Conservation (phyloP, 352 stramenopile genomes). For the Globisporangium paddicum region DNA sequence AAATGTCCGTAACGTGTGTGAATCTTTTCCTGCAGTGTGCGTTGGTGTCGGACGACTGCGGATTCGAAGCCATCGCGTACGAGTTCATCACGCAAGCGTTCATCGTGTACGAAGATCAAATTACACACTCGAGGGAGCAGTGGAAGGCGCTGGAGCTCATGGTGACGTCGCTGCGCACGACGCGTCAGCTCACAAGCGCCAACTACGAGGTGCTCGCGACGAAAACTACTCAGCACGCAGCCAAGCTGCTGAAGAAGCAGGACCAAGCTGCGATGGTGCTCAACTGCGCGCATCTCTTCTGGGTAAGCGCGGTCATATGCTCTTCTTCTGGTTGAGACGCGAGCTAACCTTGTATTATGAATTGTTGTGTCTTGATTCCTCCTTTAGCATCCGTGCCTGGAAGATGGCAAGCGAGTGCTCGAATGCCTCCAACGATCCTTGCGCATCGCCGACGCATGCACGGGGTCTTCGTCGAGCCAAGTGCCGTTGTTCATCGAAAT, state of each 20-base stretch:
- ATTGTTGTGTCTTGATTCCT: background rate
- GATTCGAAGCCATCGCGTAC: constrained; percentile 93
- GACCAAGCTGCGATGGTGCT: constrained; percentile 96
- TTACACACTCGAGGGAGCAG: constrained; percentile 90
- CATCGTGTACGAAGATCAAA: constrained; percentile 96
- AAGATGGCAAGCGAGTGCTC: constrained; percentile 92
- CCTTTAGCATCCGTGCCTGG: constrained; percentile 60
- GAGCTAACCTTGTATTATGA: background rate
- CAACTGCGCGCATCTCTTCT: constrained; percentile 96
- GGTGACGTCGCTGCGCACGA: constrained; percentile 84
- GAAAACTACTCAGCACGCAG: constrained; percentile 95
- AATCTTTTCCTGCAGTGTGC: constrained; percentile 95
- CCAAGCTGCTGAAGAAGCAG: constrained; percentile 95
- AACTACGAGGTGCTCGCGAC: constrained; percentile 97
- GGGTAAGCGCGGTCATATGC: constrained; percentile 33
- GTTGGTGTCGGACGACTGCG: constrained; percentile 76
- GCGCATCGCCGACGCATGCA: constrained; percentile 92
- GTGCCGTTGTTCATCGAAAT: constrained; percentile 96
- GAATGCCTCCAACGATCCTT: constrained; percentile 96
- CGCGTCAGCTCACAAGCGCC: constrained; percentile 67
- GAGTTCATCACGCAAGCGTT: constrained; percentile 96
- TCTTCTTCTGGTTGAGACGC: background rate
- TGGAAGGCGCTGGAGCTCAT: constrained; percentile 87
- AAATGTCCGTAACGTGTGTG: constrained; percentile 75
- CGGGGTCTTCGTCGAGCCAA: constrained; percentile 68